Conservation (phyloP, 805 yeast genomes). For the Starmerella sirachaensis region DNA sequence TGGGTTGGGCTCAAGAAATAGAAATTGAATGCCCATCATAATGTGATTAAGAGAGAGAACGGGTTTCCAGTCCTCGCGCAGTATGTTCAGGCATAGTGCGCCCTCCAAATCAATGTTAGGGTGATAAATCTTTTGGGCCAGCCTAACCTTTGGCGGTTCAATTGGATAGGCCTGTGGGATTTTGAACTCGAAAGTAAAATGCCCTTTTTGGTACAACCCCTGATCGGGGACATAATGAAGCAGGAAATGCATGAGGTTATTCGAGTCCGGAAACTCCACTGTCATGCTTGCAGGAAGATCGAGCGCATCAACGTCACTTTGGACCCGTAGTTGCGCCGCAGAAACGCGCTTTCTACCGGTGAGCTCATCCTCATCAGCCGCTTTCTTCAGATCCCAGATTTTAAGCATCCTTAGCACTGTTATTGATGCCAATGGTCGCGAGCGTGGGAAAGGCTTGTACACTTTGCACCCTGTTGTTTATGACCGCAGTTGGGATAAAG, state of each 20-base stretch:
- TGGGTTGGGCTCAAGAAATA: conserved; percentile 83
- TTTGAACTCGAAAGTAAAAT: conserved; percentile 54
- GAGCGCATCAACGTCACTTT: conserved; percentile 60
- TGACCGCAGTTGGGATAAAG: too few relatives aligned
- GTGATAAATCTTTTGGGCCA: conserved; percentile 66
- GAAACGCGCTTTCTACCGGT: conserved; percentile 29
- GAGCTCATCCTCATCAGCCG: conserved; percentile 37
- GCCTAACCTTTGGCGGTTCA: conserved; percentile 77
- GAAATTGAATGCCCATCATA: conserved; percentile 70
- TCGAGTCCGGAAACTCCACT: conserved; percentile 40
- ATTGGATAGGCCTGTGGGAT: conserved; percentile 73
- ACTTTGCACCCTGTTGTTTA: too few relatives aligned
- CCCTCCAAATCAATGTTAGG: conserved; percentile 90
- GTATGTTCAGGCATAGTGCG: conserved; percentile 78
- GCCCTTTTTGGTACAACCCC: conserved; percentile 61
- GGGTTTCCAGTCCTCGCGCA: conserved; percentile 95
- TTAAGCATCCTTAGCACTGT: conserved; percentile 35
- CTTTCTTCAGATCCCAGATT: conserved; percentile 47
- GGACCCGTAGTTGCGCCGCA: conserved; percentile 65
- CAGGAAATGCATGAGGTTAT: conserved; percentile 50
- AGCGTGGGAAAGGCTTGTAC: too few relatives aligned
- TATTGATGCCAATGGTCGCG: too few relatives aligned
- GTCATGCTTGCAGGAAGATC: conserved; percentile 48
- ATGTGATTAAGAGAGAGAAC: conserved; percentile 72
- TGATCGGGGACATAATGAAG: conserved; percentile 52